Evolutionary conservation across 352 stramenopile genomes (phyloP).

Genomic region (Phytophthora fragariaefolia): DNA sequence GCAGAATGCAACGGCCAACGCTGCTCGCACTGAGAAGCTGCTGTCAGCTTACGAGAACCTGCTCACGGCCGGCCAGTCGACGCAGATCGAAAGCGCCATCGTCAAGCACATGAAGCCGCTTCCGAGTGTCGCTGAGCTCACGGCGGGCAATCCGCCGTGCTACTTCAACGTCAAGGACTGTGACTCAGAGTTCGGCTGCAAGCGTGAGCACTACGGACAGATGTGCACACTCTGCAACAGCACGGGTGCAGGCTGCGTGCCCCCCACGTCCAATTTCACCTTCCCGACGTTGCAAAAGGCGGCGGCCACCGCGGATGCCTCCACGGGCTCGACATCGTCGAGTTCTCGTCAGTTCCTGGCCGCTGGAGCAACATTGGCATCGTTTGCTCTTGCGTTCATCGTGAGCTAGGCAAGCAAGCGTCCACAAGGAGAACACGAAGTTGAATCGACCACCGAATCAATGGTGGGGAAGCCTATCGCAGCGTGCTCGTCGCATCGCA

Average conservation of each 20-base stretch:
- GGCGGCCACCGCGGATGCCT: slow-evolving; percentile 7
- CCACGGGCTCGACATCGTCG: slow-evolving; percentile 7
- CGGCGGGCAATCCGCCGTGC: slow-evolving; percentile 58
- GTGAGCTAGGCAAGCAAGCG: slow-evolving; percentile 14
- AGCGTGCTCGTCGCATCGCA: too few species aligned
- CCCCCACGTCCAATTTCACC: slow-evolving; percentile 35
- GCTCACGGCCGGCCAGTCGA: slow-evolving; percentile 35
- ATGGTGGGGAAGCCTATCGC: not conserved
- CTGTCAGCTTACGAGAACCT: slow-evolving; percentile 53
- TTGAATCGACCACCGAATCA: not conserved
- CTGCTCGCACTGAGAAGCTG: slow-evolving; percentile 45
- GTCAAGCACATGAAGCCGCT: slow-evolving; percentile 55
- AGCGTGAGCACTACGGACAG: slow-evolving; percentile 61
- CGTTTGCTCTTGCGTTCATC: slow-evolving; percentile 25
- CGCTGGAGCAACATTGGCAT: slow-evolving; percentile 7
- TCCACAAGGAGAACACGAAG: not conserved
- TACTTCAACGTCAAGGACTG: slow-evolving; percentile 70
- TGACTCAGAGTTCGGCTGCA: slow-evolving; percentile 60
- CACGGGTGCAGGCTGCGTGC: slow-evolving; percentile 32
- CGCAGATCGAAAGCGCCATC: slow-evolving; percentile 38
- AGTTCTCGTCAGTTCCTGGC: slow-evolving; percentile 12
- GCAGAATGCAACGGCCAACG: slow-evolving; percentile 55
- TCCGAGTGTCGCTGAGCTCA: slow-evolving; percentile 48
- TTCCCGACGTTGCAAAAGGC: slow-evolving; percentile 50
- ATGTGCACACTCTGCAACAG: slow-evolving; percentile 60